A percentile compares a stretch with the other conserved stretches of the same genome.
phyloP scores from a whole-genome alignment of 2,329 filamentous ascomycete species.

The Fusarium compactum region DNA sequence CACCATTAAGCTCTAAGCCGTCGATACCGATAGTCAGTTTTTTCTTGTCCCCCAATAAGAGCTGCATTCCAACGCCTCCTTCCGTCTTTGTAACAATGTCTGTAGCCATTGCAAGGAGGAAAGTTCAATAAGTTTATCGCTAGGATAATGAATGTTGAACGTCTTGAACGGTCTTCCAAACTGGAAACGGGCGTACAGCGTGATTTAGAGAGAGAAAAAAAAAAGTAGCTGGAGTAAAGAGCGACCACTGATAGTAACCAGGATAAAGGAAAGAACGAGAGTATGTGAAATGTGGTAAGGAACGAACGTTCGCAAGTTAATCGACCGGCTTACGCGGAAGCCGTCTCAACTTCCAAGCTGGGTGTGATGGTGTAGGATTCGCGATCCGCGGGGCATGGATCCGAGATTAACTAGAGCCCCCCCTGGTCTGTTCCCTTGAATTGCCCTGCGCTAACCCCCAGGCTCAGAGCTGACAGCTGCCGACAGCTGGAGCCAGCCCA shows the following conservation, averaged over 20 bases:
- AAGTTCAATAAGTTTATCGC: not conserved
- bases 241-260: not conserved
- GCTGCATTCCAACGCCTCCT: slow-evolving; percentile 44
- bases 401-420: slow-evolving; percentile 39
- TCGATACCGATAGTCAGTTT: slow-evolving; percentile 50
- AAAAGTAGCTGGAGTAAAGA: slow-evolving; percentile 5
- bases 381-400: slow-evolving; percentile 36
- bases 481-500: slow-evolving; percentile 16
- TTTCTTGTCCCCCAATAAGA: slow-evolving; percentile 50
- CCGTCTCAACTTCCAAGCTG: slow-evolving; percentile 8
- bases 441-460: not conserved
- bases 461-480: not conserved
- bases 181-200: not conserved
- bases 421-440: slow-evolving; percentile 14
- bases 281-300: slow-evolving; percentile 4
- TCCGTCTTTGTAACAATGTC: slow-evolving; percentile 38
- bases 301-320: slow-evolving; percentile 4
- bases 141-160: not conserved
- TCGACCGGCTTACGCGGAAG: slow-evolving; percentile 32
- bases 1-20: slow-evolving; percentile 53
- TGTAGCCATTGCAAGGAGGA: slow-evolving; percentile 10
- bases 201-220: not conserved
- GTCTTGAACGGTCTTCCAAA: slow-evolving; percentile 4
- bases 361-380: slow-evolving; percentile 4
- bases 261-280: not conserved